A percentile compares a stretch with the other conserved stretches of the same genome.
These are phyloP conservation scores for Musa acuminata DNA, from an alignment of 176 grass and related monocot genomes.

Conservation along the genomic window DNA sequence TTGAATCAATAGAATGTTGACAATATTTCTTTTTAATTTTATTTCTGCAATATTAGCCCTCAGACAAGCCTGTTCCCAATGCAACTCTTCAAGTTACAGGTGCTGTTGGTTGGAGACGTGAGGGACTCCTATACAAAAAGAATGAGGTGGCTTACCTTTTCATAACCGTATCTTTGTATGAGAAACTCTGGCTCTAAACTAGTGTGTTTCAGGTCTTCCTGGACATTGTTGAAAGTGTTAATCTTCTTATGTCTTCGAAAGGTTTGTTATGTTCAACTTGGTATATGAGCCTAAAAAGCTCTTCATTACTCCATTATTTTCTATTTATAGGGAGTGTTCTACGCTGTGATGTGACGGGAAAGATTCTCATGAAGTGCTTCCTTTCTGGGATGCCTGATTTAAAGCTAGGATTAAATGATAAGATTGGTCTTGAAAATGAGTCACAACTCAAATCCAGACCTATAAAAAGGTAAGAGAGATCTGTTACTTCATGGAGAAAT, in stretches of 20 bases:
- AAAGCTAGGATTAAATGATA: slow-evolving; percentile 96
- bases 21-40: neutral
- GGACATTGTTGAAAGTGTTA: slow-evolving; percentile 99
- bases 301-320: neutral
- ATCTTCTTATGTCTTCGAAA: slow-evolving; percentile 99
- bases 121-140: slow-evolving; percentile 96
- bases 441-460: slow-evolving; percentile 92
- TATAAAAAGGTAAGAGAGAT: slow-evolving; percentile 54
- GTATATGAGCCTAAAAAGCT: neutral
- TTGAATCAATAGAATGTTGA: neutral
- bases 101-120: slow-evolving; percentile 98
- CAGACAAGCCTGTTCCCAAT: slow-evolving; percentile 95
- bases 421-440: slow-evolving; percentile 98
- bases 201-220: slow-evolving; percentile 79
- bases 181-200: neutral
- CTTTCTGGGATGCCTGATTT: slow-evolving; percentile 99
- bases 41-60: slow-evolving; percentile 46
- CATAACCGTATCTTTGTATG: slow-evolving; percentile 3
- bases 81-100: slow-evolving; percentile 98
- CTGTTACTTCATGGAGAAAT: neutral
- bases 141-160: slow-evolving; percentile 64
- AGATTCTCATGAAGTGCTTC: slow-evolving; percentile 99
- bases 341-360: slow-evolving; percentile 93
- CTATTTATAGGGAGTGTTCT: slow-evolving; percentile 64
- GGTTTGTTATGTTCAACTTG: slow-evolving; percentile 24